Base-by-base conservation (phyloP, 495 filamentous ascomycete species). In the Parmelia sp. region DNA sequence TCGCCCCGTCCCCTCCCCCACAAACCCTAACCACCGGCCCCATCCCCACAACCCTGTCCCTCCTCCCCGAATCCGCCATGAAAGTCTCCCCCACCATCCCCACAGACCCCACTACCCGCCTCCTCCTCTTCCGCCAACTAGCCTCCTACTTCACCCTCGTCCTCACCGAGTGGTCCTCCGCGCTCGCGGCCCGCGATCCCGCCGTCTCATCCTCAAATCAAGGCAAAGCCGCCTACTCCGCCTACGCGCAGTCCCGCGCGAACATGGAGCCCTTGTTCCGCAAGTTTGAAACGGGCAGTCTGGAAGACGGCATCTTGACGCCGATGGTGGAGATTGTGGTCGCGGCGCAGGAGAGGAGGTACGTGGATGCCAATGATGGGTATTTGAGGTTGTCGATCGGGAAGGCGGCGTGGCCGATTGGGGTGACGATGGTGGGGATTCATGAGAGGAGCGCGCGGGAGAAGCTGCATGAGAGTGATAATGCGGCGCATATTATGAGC, bases 391-490 rank as follows among this genome's bases (percentile, higher is more conserved):
- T 97, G 63, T 96, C 90, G 75, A 98, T 98, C 74, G 94, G 94
- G 61, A 98, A 98, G 82, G 95, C 94, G 75, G 94, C 94, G 29
- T 98, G 94, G 94, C 94, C 94, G 35, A 98, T 98, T 73, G 94
- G 94, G 76, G 94, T 98, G 36, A 98, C 94, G 70, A 97, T 97
- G 94, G 94, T 98, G 67, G 94, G 94, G 80, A 98, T 98, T 71
- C 94, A 98, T 84, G 94, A 97, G 78, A 86, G 94, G 66, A 91
- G 86, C 55, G 93, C 94, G 9, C 84, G 94, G 44, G 94, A 98
- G 76, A 97, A 97, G 77, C 79, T 98, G 56, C 92, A 97, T 72
- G 84, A 92, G 74, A 84, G 83, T 65, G 92, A 90, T 68, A 88
- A 92, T 17, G 84, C 91, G 66, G 94, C 92, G 9, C 95, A 98